These are phyloP conservation scores for Chenopodium berlandieri DNA, from an alignment of 148 eudicot genomes.

Conservation along the genomic window DNA sequence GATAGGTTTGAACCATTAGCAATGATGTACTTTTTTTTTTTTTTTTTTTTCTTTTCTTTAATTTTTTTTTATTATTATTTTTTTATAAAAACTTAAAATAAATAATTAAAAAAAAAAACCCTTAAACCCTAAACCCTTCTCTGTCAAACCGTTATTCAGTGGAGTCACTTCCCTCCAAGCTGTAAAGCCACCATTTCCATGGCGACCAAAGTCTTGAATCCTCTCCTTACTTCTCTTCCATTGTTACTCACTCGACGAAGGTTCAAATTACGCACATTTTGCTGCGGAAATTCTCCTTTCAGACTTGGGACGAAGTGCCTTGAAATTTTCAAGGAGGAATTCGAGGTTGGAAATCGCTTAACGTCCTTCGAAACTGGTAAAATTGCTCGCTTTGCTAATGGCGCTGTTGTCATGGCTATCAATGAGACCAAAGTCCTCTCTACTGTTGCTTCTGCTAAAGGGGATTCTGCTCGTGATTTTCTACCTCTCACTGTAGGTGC, in stretches of 20 bases:
- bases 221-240: constrained; percentile 34
- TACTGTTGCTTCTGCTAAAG: constrained; percentile 64
- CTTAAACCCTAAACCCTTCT: constrained; percentile 34
- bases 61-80: too few species aligned
- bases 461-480: constrained; percentile 63
- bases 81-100: too few species aligned
- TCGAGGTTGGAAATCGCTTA: constrained; percentile 65
- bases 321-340: constrained; percentile 72
- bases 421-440: constrained; percentile 86
- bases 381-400: constrained; percentile 88
- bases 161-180: not conserved
- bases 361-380: constrained; percentile 78
- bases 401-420: constrained; percentile 68
- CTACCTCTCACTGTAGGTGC: constrained; percentile 87
- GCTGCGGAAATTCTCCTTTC: constrained; percentile 30
- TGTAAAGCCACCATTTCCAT: constrained; percentile 13
- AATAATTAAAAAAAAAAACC: not conserved
- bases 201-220: constrained; percentile 34
- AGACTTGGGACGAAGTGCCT: constrained; percentile 45
- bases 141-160: not conserved
- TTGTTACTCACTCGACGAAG: constrained; percentile 32
- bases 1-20: too few species aligned
- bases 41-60: too few species aligned
- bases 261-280: constrained; percentile 39
- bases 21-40: too few species aligned